These are phyloP conservation scores for Ascobolus immersus DNA, from an alignment of 495 filamentous ascomycete species.

Conservation along the genomic window DNA sequence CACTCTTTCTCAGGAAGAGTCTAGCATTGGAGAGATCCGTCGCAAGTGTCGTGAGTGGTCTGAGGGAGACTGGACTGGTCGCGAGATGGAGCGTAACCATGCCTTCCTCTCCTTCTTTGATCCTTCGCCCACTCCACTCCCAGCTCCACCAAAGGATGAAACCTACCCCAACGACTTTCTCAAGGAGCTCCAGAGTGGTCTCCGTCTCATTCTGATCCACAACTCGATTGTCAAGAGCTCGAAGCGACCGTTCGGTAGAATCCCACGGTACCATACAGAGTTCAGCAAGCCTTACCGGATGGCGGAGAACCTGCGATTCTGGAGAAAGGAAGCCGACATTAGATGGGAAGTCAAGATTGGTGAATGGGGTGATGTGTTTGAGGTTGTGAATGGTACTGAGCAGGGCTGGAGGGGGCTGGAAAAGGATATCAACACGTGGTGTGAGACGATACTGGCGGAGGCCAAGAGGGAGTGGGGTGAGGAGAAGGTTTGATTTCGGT, in stretches of 20 bases:
- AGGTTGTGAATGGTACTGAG: slow-evolving; percentile 37
- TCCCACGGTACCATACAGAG: slow-evolving; percentile 65
- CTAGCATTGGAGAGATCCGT: slow-evolving; percentile 42
- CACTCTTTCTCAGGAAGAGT: slow-evolving; percentile 49
- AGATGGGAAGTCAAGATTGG: slow-evolving; percentile 75
- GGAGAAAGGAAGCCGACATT: slow-evolving; percentile 85
- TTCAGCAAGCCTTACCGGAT: slow-evolving; percentile 80
- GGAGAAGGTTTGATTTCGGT: too few relatives aligned
- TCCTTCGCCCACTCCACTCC: slow-evolving; percentile 28
- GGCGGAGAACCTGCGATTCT: slow-evolving; percentile 81
- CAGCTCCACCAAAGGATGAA: too few relatives aligned
- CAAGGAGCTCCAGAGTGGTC: slow-evolving; percentile 43
- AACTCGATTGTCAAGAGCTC: slow-evolving; percentile 70
- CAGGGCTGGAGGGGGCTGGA: slow-evolving; percentile 13
- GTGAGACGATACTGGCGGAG: slow-evolving; percentile 12
- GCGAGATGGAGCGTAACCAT: slow-evolving; percentile 40
- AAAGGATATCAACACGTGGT: slow-evolving; percentile 11
- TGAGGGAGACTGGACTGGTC: slow-evolving; percentile 47
- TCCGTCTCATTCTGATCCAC: slow-evolving; percentile 62
- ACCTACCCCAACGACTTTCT: slow-evolving; percentile 62
- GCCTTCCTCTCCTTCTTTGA: slow-evolving; percentile 44
- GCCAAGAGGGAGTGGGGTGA: slow-evolving; percentile 15
- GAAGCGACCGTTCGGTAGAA: slow-evolving; percentile 67
- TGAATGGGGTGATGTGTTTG: slow-evolving; percentile 66
- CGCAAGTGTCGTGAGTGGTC: slow-evolving; percentile 52